A percentile compares a stretch with the other conserved stretches of the same genome.
These are phyloP conservation scores for Hypoxylon crocopeplum DNA, from an alignment of 495 filamentous ascomycete species.

Conservation along the genomic window DNA sequence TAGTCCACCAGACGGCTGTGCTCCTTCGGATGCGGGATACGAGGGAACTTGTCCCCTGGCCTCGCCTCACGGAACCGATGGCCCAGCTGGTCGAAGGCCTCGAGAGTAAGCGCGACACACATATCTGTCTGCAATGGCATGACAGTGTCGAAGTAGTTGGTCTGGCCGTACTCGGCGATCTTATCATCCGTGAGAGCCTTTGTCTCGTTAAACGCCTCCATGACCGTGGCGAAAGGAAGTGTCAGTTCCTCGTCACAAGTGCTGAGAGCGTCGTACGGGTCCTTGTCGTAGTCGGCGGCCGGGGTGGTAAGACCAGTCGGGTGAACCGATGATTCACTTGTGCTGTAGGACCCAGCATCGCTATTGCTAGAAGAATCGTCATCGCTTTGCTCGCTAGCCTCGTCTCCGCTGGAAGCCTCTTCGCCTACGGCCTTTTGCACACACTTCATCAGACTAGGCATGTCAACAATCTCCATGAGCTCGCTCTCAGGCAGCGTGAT, in stretches of 20 bases:
- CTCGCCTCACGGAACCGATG: constrained; percentile 38
- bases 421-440: constrained; percentile 24
- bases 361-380: constrained; percentile 26
- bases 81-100: constrained; percentile 56
- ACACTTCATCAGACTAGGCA: constrained; percentile 39
- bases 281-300: constrained; percentile 25
- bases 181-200: constrained; percentile 48
- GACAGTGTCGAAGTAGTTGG: constrained; percentile 44
- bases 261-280: constrained; percentile 18
- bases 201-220: constrained; percentile 34
- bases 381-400: constrained; percentile 21
- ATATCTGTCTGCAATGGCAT: constrained; percentile 45
- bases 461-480: constrained; percentile 44
- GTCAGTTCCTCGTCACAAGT: constrained; percentile 26
- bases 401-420: constrained; percentile 6
- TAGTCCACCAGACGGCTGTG: constrained; percentile 49
- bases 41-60: constrained; percentile 45
- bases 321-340: constrained; percentile 24
- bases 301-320: constrained; percentile 30
- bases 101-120: constrained; percentile 48
- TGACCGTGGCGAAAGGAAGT: constrained; percentile 35
- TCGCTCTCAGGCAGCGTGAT: constrained; percentile 44
- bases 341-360: constrained; percentile 16
- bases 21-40: constrained; percentile 46
- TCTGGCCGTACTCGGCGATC: constrained; percentile 47